Evolutionary conservation across 2,329 filamentous ascomycete genomes (phyloP).

Genomic region (Clonostachys sp.): DNA sequence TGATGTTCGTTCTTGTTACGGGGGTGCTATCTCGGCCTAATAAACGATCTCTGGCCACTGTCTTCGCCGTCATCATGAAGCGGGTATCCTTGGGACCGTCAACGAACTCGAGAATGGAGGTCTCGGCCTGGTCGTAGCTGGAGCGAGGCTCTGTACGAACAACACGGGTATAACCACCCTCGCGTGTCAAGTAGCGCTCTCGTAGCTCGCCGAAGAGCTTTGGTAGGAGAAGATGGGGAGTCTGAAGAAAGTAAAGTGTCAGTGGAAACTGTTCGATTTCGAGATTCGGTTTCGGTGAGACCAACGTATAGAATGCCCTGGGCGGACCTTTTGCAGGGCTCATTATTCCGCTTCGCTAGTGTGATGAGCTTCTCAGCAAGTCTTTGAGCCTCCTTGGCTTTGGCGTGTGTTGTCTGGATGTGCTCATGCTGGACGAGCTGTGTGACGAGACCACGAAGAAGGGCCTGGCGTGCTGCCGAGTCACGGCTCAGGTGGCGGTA

Average conservation of each 20-base stretch:
- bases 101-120: constrained; percentile 89
- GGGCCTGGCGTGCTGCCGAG: constrained; percentile 83
- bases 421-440: constrained; percentile 90
- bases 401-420: constrained; percentile 91
- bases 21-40: constrained; percentile 58
- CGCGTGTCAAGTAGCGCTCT: constrained; percentile 71
- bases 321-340: constrained; percentile 72
- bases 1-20: constrained; percentile 72
- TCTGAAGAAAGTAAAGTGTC: constrained; percentile 36
- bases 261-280: background rate
- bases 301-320: constrained; percentile 80
- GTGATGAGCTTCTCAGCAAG: constrained; percentile 94
- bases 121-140: constrained; percentile 77
- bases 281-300: constrained; percentile 6
- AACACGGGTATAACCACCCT: constrained; percentile 92
- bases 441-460: constrained; percentile 93
- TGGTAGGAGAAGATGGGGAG: constrained; percentile 64
- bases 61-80: constrained; percentile 88
- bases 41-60: constrained; percentile 61
- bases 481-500: constrained; percentile 84
- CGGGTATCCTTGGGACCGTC: constrained; percentile 92
- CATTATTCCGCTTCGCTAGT: constrained; percentile 87
- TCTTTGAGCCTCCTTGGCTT: constrained; percentile 94
- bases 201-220: constrained; percentile 86
- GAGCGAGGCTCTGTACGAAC: constrained; percentile 87